Evolutionary conservation across 768 basidiomycete genomes (phyloP), one percentile per base, ranked within the genome.

Genomic region (Nevesoporus exiguus): DNA sequence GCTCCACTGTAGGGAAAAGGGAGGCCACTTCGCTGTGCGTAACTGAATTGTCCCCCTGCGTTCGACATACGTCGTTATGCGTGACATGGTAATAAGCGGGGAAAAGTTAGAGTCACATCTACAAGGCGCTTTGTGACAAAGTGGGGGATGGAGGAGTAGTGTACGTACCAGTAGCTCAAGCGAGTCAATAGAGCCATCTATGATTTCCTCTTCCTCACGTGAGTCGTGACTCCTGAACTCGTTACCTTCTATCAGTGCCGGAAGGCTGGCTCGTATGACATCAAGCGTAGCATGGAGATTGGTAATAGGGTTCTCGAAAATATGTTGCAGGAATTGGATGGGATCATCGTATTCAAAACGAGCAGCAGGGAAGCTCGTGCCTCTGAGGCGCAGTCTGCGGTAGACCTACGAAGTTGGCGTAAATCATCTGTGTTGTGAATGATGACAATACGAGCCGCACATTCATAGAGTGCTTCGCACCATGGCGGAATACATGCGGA

Each of bases 401-500:
- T 67, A 71, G 36, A 61, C 48, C 71, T 73, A 47, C 13, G 33
- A 13, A 11, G 22, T 40, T 37, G 31, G 11, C 15, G 39, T 56
- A 5, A 45, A 27, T 57, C 30, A 15, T 47, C 19, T 27, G n/a
- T 17, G 22, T 70, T 66, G 9, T 55, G 62, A 22, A 66, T 65
- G 45, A 69, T 70, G 61, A 59, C 71, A 54, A 65, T 61, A 41
- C 71, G 75, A 37, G 60, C 77, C 34, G 34, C 57, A 84, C 84
- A 55, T 67, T 74, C 80, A 86, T 81, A 52, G 73, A 78, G 21
- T 71, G 68, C 31, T 80, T 78, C 21, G 77, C 77, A 7, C 87
- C 88, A 39, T 80, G 70, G 36, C 66, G 60, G 61, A 87, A 87
- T 2, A 79, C 60, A 58, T 81, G 75, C 0, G 75, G 74, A 9